Evolutionary conservation across 257 asterid species (phyloP), one percentile per base, ranked within the genome.

Genomic region (Solanum paucissectum): DNA sequence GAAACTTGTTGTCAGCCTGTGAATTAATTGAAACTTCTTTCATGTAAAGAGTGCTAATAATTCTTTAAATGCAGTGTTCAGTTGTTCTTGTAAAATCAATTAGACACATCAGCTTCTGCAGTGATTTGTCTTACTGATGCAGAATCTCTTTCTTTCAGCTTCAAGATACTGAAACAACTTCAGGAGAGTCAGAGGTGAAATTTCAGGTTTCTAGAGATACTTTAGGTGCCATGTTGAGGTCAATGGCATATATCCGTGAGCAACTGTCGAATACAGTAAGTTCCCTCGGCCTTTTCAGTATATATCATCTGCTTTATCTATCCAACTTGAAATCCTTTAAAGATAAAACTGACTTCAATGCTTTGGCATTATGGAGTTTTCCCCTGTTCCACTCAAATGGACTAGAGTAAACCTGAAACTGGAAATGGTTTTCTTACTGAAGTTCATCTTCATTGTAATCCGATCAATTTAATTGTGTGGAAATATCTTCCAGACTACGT

Each of bases 161-260:
- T 86, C 99, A 94, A 91, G 99, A 94, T 90, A 89, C 94, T 0
- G 95, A 93, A 87, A 92, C 95, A 87, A 86, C 95, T 87, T 86
- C 93, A 55, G 96, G 98, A 75, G 95, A 94, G 94, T 83, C 95
- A 29, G 98, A 94, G 90, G 95, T 95, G 87, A 95, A 95, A 88
- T 95, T 95, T 90, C 98, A 94, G 92, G 98, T 95, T 87, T 94
- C 98, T 23, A 95, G 92, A 88, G 98, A 95, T 86, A 91, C 98
- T 40, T 90, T 93, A 83, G 95, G 93, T 71, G 93, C 98, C 36
- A 95, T 95, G 98, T 87, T 95, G 90, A 91, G 96, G 85, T 95
- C 98, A 66, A 93, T 94, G 96, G 95, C 95, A 85, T 93, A 93
- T 89, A 93, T 95, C 69, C 94, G 94, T 16, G 94, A 94, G 89